Conservation (phyloP, 768 basidiomycete species). For the Solioccasus polychromus region DNA sequence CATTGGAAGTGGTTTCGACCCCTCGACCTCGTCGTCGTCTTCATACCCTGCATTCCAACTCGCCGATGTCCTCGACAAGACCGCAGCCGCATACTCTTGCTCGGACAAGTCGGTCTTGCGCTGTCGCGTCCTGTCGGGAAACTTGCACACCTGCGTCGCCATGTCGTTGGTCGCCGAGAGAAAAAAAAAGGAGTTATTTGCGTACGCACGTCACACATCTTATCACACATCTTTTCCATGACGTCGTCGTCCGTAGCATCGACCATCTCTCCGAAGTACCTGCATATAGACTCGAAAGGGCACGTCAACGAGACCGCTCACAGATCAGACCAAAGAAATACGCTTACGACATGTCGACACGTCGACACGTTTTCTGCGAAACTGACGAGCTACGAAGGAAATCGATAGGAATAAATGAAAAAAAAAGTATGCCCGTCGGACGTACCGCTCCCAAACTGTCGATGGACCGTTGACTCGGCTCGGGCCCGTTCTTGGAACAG, state of each 20-base stretch:
- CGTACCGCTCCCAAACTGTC: slow-evolving; percentile 64
- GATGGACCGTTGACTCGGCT: slow-evolving; percentile 64
- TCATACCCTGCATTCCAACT: slow-evolving; percentile 27
- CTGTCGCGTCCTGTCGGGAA: slow-evolving; percentile 60
- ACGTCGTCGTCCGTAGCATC: slow-evolving; percentile 44
- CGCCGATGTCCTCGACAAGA: slow-evolving; percentile 14
- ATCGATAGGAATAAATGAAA: slow-evolving; percentile 8
- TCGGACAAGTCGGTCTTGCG: slow-evolving; percentile 50
- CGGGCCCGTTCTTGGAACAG: slow-evolving; percentile 46
- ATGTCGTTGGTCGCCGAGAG: no score
- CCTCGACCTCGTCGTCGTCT: slow-evolving; percentile 22
- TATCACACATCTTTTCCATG: slow-evolving; percentile 55
- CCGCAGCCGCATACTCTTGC: slow-evolving; percentile 30
- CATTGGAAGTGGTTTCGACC: slow-evolving; percentile 2
- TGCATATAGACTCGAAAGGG: slow-evolving; percentile 59
- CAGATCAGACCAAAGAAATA: neutral
- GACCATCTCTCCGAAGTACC: slow-evolving; percentile 75
- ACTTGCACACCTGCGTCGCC: slow-evolving; percentile 71
- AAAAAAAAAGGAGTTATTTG: neutral
- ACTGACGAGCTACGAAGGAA: slow-evolving; percentile 38
- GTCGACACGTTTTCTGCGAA: slow-evolving; percentile 56
- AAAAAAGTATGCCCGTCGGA: slow-evolving; percentile 11
- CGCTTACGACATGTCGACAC: slow-evolving; percentile 74
- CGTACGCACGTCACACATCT: slow-evolving; percentile 75
- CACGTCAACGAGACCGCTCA: neutral